Base-by-base conservation (phyloP, 148 eudicot species). In the Linanthus parryae region DNA sequence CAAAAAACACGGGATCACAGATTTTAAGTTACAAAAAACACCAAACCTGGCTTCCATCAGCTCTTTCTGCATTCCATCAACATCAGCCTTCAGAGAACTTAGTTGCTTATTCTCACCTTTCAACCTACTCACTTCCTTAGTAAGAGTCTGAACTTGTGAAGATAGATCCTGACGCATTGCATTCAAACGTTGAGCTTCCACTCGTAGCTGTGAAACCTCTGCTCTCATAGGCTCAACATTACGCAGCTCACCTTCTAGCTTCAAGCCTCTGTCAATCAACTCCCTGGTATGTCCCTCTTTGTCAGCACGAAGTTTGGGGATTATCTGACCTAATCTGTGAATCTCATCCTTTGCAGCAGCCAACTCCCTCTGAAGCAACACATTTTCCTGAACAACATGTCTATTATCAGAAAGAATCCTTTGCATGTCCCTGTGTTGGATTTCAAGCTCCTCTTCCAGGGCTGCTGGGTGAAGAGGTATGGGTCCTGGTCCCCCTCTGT, bases 391-490 rank as follows among this genome's bases (percentile, higher is more conserved):
- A 43, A 82, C 23, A 48, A 83, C 59, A 33, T 72, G 79, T 28
- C 83, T 67, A 64, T 90, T 85, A 8, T 90, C 88, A 37, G 87
- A 64, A 48, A 65, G 67, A 64, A 90, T 67, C 69, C 65, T 76
- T 63, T 70, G 79, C 37, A 80, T 77, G 57, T 90, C 97, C 54
- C 80, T 59, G 44, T 66, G 76, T 50, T 83, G 97, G 53, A 78
- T 57, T 35, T 85, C 91, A 49, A 85, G 70, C 62, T 90, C 97
- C 68, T 90, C 97, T 61, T 85, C 92, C 51, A 90, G 55, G 39
- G 73, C 73, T 33, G 68, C 70, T 39, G 85, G 97, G 68, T 80
- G 82, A 46, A 80, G 61, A 25, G 87, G 72, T 28, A 74, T 61
- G 48, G 79, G 77, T 23, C 73, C 73, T 27, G 77, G 79, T 21